A percentile compares a stretch with the other conserved stretches of the same genome.
These are phyloP conservation scores for Suzukiozyma palmioleophila DNA, from an alignment of 1,139 yeast species.

Conservation along the genomic window DNA sequence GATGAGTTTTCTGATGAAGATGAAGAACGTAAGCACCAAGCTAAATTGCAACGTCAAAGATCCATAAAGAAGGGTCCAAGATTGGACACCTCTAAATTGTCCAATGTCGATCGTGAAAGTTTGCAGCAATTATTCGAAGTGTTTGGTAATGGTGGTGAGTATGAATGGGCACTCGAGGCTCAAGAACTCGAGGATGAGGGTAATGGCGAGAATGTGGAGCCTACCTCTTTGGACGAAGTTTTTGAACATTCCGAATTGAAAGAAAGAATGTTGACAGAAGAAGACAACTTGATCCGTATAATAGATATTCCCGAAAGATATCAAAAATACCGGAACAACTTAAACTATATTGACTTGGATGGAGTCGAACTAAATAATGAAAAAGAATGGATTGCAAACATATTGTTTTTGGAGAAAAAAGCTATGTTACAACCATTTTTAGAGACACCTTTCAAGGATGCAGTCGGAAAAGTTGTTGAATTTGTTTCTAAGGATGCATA, in stretches of 20 bases:
- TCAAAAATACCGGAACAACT: constrained; percentile 66
- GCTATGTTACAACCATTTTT: constrained; percentile 33
- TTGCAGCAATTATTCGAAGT: constrained; percentile 91
- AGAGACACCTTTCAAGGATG: constrained; percentile 58
- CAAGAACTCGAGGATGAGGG: constrained; percentile 69
- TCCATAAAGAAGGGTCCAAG: constrained; percentile 39
- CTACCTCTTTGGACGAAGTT: constrained; percentile 74
- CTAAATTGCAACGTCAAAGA: constrained; percentile 33
- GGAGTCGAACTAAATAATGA: constrained; percentile 69
- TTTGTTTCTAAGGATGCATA: constrained; percentile 73
- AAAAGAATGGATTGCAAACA: constrained; percentile 72
- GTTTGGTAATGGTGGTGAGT: constrained; percentile 95
- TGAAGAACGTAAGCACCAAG: constrained; percentile 34
- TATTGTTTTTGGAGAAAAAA: constrained; percentile 50
- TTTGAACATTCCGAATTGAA: constrained; percentile 92
- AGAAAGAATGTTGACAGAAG: constrained; percentile 87
- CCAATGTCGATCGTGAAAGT: constrained; percentile 86
- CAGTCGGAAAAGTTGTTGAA: constrained; percentile 74
- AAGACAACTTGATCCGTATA: constrained; percentile 81
- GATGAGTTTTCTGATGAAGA: constrained; percentile 95
- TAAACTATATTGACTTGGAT: constrained; percentile 62
- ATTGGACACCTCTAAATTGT: constrained; percentile 55
- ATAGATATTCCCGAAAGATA: constrained; percentile 91
- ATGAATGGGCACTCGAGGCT: constrained; percentile 96
- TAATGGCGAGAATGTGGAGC: constrained; percentile 49